Conservation (phyloP, 2,329 filamentous ascomycete species). For the Coniochaeta sp. region DNA sequence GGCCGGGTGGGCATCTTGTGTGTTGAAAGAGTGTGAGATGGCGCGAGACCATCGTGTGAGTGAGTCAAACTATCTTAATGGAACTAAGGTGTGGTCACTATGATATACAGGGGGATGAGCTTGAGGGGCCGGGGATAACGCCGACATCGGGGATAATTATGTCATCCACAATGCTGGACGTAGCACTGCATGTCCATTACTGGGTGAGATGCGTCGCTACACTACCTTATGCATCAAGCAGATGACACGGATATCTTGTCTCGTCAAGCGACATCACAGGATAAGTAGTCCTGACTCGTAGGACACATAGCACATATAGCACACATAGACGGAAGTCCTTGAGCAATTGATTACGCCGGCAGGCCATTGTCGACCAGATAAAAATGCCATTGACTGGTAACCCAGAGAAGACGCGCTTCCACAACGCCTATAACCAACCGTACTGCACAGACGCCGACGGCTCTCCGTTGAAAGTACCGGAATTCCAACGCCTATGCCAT, state of each 20-base stretch:
- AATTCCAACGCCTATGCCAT: not conserved
- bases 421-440: not conserved
- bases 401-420: not conserved
- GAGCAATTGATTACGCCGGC: not conserved
- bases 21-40: not conserved
- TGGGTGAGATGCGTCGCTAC: too few species aligned
- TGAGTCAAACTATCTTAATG: not conserved
- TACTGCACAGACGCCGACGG: not conserved
- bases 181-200: too few species aligned
- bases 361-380: not conserved
- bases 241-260: too few species aligned
- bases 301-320: too few species aligned
- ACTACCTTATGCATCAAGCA: too few species aligned
- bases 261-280: too few species aligned
- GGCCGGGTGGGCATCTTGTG: constrained; percentile 29
- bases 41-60: not conserved
- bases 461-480: not conserved
- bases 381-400: not conserved
- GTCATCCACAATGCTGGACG: constrained; percentile 4
- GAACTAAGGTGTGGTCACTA: not conserved
- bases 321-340: too few species aligned
- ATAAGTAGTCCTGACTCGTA: too few species aligned
- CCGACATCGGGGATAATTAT: constrained; percentile 5
- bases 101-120: not conserved
- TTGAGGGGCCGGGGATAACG: constrained; percentile 1